Evolutionary conservation across 2,329 filamentous ascomycete species (phyloP), one percentile per base, ranked within the genome.

Genomic region (Aspergillus caelatus): DNA sequence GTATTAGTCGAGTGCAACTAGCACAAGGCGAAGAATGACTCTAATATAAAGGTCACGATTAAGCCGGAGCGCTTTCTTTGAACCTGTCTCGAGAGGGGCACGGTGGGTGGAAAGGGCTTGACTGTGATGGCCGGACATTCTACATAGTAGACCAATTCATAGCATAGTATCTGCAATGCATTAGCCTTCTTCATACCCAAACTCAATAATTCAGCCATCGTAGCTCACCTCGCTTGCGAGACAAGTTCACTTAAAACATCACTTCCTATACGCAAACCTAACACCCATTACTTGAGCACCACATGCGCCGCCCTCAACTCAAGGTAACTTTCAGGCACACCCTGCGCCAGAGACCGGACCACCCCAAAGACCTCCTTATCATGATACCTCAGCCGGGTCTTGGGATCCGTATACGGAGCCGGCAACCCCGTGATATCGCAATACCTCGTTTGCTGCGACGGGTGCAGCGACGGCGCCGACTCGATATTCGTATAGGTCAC

Each of bases 401-500:
- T 99, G 3, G 95, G 96, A 76, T 99, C 95, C 36, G 92, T 88
- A 76, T 99, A 99, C 7, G 91, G 90, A 34, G 93, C 92, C n/a
- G 92, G 88, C 68, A 99, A 81, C 1, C 95, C 96, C 1, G 95
- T 99, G 71, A 99, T 87, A 78, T 99, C 96, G 82, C 95, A 99
- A 79, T 98, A 99, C 72, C 91, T 91, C 79, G 90, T 93, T 74
- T 92, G 87, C 69, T 93, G 91, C 57, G 90, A 90, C 8, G 88
- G 86, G 72, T 88, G 86, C 71, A 98, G 82, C 63, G 91, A 95
- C 45, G 95, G 95, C 3, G 95, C 94, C 55, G 92, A 93, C 78
- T 98, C 95, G 67, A 99, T 96, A 75, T 97, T 98, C 8, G 93
- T 97, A 78, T 98, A 99, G 1, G 95, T 97, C 36, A 91, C 91